phyloP scores from a whole-genome alignment of 306 rosid genomes.

The Citrullus colocynthis region DNA sequence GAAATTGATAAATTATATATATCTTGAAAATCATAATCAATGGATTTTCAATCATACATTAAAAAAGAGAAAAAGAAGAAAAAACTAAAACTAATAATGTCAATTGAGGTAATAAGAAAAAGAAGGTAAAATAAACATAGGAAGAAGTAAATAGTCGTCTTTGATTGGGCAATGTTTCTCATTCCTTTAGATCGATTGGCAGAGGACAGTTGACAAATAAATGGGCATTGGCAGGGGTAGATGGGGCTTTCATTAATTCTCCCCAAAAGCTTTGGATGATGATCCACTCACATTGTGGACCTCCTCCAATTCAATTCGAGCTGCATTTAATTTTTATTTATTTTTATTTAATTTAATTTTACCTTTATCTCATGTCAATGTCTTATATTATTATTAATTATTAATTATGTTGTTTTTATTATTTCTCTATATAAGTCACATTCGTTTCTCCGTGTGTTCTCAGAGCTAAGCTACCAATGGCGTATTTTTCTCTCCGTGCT shows the following conservation, averaged over 20 bases:
- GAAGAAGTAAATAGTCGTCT: no score
- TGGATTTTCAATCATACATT: no score
- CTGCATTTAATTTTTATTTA: not conserved
- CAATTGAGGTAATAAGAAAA: no score
- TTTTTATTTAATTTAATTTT: not conserved
- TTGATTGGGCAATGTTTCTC: not conserved
- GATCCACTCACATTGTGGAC: not conserved
- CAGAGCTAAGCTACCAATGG: slow-evolving; percentile 10
- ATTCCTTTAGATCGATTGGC: not conserved
- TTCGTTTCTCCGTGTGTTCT: not conserved
- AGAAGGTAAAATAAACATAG: no score
- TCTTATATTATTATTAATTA: no score
- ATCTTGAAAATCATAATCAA: no score
- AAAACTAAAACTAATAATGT: no score
- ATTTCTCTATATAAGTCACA: not conserved
- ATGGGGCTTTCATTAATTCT: slow-evolving; percentile 27
- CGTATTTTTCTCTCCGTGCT: slow-evolving; percentile 4
- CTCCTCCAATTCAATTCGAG: not conserved
- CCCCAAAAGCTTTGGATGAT: slow-evolving; percentile 8
- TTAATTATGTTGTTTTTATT: not conserved
- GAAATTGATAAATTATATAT: no score
- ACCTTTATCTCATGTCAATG: not conserved
- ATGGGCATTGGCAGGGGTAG: slow-evolving; percentile 17
- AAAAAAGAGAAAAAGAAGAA: no score
- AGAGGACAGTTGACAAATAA: slow-evolving; percentile 29